Conservation (phyloP, 1,284 basidiomycete genomes). For the Cutaneotrichosporon spelunceum region DNA sequence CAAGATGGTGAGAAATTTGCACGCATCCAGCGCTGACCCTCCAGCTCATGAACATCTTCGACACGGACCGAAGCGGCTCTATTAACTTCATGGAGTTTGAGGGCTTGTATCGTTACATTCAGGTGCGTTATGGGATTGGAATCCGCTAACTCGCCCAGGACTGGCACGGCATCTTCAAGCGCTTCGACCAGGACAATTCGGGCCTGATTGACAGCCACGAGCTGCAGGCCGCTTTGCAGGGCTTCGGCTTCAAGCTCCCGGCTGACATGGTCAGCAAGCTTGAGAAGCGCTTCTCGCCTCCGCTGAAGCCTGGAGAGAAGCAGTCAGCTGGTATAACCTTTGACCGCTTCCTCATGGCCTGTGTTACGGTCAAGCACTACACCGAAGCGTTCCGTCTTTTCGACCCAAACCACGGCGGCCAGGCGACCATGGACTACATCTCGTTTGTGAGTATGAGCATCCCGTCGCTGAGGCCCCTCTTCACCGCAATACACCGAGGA, state of each 20-base stretch:
- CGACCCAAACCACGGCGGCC: conserved; percentile 41
- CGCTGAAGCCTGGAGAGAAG: conserved; percentile 34
- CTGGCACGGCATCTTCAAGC: conserved; percentile 52
- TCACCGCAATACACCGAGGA: not conserved
- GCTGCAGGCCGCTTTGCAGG: conserved; percentile 49
- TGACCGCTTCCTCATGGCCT: conserved; percentile 53
- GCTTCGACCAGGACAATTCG: conserved; percentile 50
- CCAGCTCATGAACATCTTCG: conserved; percentile 47
- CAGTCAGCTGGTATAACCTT: conserved; percentile 44
- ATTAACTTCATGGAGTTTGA: conserved; percentile 53
- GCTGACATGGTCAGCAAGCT: conserved; percentile 48
- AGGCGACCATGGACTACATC: conserved; percentile 48
- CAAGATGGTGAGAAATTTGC: conserved; percentile 46
- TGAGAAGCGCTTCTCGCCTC: conserved; percentile 49
- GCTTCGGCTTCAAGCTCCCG: conserved; percentile 51
- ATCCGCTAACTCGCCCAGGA: conserved; percentile 32
- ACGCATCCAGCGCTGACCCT: not conserved
- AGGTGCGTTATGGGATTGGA: conserved; percentile 29
- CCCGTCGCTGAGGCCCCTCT: conserved; percentile 14
- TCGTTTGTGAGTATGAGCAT: conserved; percentile 35
- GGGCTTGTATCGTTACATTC: conserved; percentile 52
- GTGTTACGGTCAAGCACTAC: conserved; percentile 53
- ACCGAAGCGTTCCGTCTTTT: conserved; percentile 50
- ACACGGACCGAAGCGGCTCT: conserved; percentile 49
- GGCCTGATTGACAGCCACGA: conserved; percentile 51